Percentiles rank a stretch among this genome's conserved stretches.
Conservation (phyloP, 257 asterid species). For the Handroanthus guayacan region DNA sequence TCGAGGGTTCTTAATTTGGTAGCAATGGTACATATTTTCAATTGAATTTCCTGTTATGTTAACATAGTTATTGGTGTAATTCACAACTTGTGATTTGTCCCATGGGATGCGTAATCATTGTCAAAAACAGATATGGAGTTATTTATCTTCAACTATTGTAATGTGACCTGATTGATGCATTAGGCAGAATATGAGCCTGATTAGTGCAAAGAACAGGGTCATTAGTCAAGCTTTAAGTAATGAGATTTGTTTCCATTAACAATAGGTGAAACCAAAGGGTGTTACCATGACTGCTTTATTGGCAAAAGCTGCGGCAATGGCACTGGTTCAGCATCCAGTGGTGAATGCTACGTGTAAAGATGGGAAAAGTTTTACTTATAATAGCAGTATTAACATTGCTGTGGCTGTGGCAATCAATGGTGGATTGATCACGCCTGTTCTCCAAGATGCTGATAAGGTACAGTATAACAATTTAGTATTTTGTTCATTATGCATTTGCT, state of each 20-base stretch:
- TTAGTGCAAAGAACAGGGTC: neutral
- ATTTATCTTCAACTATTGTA: constrained; percentile 1
- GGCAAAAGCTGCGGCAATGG: constrained; percentile 75
- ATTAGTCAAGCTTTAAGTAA: neutral
- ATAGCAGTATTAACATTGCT: constrained; percentile 63
- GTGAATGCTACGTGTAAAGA: constrained; percentile 69
- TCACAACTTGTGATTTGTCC: neutral
- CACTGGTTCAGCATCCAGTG: constrained; percentile 70
- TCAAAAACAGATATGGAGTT: too few species aligned
- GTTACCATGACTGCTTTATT: constrained; percentile 72
- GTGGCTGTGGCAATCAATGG: constrained; percentile 71
- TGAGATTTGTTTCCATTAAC: constrained; percentile 13
- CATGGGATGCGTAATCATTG: neutral
- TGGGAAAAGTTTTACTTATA: constrained; percentile 69
- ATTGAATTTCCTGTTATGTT: neutral
- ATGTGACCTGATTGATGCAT: neutral
- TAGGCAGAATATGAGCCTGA: neutral
- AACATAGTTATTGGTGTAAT: neutral
- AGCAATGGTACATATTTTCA: neutral
- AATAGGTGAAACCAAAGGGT: constrained; percentile 69
- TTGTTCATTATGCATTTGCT: neutral
- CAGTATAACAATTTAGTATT: neutral
- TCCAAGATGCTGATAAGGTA: constrained; percentile 76
- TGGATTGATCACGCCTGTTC: constrained; percentile 72
- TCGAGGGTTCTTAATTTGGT: constrained; percentile 1